These are phyloP conservation scores for Apiospora sp. DNA, from an alignment of 2,329 filamentous ascomycete genomes.

Conservation along the genomic window DNA sequence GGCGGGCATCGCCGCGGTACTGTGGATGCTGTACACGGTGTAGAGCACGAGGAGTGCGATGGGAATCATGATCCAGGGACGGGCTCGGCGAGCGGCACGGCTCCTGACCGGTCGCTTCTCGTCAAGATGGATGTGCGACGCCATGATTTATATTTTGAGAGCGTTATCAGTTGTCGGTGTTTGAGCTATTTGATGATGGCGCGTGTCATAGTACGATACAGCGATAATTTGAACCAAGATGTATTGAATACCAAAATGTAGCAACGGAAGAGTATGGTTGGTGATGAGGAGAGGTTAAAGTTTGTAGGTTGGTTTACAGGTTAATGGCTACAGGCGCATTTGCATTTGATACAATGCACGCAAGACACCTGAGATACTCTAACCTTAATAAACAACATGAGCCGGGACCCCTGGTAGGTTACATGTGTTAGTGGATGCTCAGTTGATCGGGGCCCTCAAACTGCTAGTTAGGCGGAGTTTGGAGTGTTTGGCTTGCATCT, in stretches of 20 bases:
- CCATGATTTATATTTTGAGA: conserved; percentile 33
- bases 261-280: conserved; percentile 9
- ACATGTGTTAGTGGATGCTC: background rate
- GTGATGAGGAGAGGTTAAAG: background rate
- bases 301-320: background rate
- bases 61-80: conserved; percentile 35
- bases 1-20: background rate
- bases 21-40: conserved; percentile 32
- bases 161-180: background rate
- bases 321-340: background rate
- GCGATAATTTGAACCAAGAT: background rate
- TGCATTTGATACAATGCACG: conserved; percentile 5
- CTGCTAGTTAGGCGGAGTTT: background rate
- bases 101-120: conserved; percentile 38
- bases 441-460: background rate
- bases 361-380: background rate
- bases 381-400: background rate
- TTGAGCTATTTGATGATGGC: conserved; percentile 3
- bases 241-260: conserved; percentile 12
- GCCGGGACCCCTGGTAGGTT: background rate
- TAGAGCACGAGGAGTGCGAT: conserved; percentile 36
- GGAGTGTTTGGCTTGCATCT: background rate
- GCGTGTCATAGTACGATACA: background rate
- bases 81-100: conserved; percentile 38
- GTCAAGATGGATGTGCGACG: conserved; percentile 41